Conservation (phyloP, 2,329 filamentous ascomycete species). For the Colletotrichum sp. region DNA sequence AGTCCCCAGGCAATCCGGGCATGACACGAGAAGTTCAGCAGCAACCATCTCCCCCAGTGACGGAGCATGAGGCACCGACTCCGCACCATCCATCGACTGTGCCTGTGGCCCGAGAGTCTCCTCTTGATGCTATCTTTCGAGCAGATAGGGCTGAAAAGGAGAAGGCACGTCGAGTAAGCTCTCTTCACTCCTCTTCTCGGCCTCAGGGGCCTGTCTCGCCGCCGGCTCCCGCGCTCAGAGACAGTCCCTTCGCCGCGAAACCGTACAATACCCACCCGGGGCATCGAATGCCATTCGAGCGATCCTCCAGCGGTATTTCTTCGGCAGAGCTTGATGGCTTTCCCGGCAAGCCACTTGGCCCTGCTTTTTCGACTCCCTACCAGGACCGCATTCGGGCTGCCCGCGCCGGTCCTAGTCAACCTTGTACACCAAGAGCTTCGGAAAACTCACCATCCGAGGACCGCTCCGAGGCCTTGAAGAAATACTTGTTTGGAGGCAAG, state of each 20-base stretch:
- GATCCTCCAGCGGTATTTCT: conserved; percentile 57
- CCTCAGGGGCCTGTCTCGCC: conserved; percentile 56
- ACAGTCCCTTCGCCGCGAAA: conserved; percentile 23
- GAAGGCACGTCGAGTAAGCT: conserved; percentile 59
- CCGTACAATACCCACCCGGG: conserved; percentile 15
- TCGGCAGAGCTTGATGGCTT: conserved; percentile 71
- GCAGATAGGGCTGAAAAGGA: conserved; percentile 83
- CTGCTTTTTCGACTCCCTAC: conserved; percentile 72
- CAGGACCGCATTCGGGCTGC: conserved; percentile 65
- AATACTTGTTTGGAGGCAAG: conserved; percentile 56
- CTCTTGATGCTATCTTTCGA: conserved; percentile 88
- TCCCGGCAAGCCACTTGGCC: conserved; percentile 60
- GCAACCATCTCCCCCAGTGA: conserved; percentile 58
- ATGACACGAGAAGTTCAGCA: conserved; percentile 39
- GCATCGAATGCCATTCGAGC: conserved; percentile 4
- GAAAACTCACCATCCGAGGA: conserved; percentile 27
- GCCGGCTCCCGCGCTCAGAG: conserved; percentile 42
- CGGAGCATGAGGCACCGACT: conserved; percentile 55
- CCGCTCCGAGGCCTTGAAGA: conserved; percentile 58
- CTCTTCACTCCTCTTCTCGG: conserved; percentile 45
- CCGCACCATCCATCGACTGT: conserved; percentile 40
- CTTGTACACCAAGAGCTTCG: neutral
- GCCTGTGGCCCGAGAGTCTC: conserved; percentile 63
- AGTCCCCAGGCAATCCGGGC: conserved; percentile 53
- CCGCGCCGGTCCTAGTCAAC: conserved; percentile 35